These are phyloP conservation scores for Tricharina praecox DNA, from an alignment of 495 filamentous ascomycete species.

Conservation along the genomic window DNA sequence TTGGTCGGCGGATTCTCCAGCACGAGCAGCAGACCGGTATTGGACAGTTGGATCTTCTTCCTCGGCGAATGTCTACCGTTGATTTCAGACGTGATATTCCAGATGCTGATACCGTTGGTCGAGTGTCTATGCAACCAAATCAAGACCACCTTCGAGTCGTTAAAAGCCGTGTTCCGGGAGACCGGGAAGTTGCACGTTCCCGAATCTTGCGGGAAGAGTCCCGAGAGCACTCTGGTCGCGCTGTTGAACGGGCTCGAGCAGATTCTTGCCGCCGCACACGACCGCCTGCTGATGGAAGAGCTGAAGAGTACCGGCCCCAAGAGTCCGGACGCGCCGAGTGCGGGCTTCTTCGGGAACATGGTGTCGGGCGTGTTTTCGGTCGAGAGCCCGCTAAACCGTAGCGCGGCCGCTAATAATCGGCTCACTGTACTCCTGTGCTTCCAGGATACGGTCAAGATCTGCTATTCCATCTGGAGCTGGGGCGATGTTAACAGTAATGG, in stretches of 20 bases:
- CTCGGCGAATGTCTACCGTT: slow-evolving; percentile 71
- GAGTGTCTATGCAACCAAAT: slow-evolving; percentile 74
- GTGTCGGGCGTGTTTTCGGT: slow-evolving; percentile 79
- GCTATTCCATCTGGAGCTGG: slow-evolving; percentile 93
- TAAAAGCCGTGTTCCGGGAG: slow-evolving; percentile 41
- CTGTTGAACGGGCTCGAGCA: slow-evolving; percentile 80
- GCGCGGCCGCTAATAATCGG: slow-evolving; percentile 73
- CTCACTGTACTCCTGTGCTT: slow-evolving; percentile 91
- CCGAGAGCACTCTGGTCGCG: slow-evolving; percentile 55
- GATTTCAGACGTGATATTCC: slow-evolving; percentile 67
- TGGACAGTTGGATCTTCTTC: slow-evolving; percentile 83
- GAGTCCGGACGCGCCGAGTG: slow-evolving; percentile 58
- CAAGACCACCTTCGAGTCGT: slow-evolving; percentile 43
- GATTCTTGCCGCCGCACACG: slow-evolving; percentile 72
- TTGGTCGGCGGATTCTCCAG: slow-evolving; percentile 69
- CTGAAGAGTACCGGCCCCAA: slow-evolving; percentile 46
- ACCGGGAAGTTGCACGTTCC: slow-evolving; percentile 14
- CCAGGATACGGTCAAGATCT: slow-evolving; percentile 81
- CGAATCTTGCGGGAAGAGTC: slow-evolving; percentile 26
- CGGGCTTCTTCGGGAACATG: slow-evolving; percentile 89
- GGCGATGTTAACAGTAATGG: slow-evolving; percentile 31
- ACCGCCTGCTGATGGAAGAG: slow-evolving; percentile 62
- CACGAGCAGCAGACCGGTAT: slow-evolving; percentile 49
- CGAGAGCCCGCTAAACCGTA: slow-evolving; percentile 56
- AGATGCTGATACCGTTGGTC: slow-evolving; percentile 75